Conservation (phyloP, 2,329 filamentous ascomycete genomes). For the Chaetomiaceae sp. region DNA sequence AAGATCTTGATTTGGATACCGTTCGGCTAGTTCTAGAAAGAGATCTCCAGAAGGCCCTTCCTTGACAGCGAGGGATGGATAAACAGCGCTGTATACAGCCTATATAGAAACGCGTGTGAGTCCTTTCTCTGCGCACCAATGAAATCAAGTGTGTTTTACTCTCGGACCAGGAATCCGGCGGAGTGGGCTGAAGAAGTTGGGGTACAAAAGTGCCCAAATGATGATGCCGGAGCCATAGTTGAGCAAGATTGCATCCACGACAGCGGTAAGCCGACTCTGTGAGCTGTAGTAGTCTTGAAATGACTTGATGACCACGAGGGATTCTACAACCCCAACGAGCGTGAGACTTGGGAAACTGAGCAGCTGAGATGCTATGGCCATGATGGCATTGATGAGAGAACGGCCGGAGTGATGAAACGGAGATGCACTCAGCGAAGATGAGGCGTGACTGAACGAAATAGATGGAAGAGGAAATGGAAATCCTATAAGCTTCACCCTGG, state of each 20-base stretch:
- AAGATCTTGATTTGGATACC: conserved; percentile 3
- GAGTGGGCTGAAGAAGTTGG: conserved; percentile 7
- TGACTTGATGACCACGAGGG: background rate
- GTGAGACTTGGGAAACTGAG: conserved; percentile 5
- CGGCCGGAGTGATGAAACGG: too few relatives aligned
- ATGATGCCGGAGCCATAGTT: conserved; percentile 11
- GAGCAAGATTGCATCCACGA: background rate
- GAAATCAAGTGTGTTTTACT: background rate
- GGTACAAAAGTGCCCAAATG: conserved; percentile 8
- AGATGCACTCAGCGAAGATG: too few relatives aligned
- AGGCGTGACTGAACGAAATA: too few relatives aligned
- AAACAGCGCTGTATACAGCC: conserved; percentile 1
- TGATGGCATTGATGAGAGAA: too few relatives aligned
- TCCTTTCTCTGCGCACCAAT: too few relatives aligned
- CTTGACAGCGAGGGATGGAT: background rate
- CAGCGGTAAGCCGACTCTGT: background rate
- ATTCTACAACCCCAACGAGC: background rate
- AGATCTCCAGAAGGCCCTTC: conserved; percentile 7
- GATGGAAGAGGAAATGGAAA: too few relatives aligned
- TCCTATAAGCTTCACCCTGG: too few relatives aligned
- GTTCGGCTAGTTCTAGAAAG: conserved; percentile 4
- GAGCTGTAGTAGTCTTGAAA: background rate
- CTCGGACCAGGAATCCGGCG: conserved; percentile 1
- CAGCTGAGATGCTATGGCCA: conserved; percentile 1
- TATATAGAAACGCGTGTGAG: background rate